Conservation (phyloP, 257 asterid species). For the Solanum clarkiae region DNA sequence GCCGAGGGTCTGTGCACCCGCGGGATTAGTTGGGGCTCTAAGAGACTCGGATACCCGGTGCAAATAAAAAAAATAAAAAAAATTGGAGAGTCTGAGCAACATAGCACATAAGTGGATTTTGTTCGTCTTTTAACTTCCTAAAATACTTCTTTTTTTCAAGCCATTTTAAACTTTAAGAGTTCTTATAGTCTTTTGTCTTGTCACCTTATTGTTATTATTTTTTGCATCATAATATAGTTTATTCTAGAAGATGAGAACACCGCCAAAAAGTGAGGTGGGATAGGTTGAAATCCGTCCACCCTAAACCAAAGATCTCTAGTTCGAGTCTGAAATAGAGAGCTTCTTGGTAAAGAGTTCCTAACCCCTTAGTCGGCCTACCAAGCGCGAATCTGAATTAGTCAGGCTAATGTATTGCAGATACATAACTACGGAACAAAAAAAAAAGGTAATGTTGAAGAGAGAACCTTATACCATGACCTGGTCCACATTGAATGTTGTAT, state of each 20-base stretch:
- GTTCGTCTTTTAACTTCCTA: not conserved
- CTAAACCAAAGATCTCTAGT: not conserved
- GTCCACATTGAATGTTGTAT: conserved; percentile 43
- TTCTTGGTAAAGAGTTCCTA: not conserved
- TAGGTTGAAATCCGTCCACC: not conserved
- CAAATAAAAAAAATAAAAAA: too few species aligned
- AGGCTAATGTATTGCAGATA: not conserved
- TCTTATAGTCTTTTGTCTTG: not conserved
- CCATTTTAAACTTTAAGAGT: not conserved
- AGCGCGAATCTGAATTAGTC: not conserved
- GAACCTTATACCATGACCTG: conserved; percentile 87
- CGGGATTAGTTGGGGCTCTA: too few species aligned
- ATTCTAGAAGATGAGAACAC: not conserved
- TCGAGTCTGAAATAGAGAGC: not conserved
- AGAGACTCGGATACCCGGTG: too few species aligned
- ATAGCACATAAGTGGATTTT: not conserved
- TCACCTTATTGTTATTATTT: not conserved
- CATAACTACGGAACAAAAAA: not conserved
- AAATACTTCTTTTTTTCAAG: not conserved
- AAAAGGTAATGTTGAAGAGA: not conserved
- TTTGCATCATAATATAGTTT: not conserved
- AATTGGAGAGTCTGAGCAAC: not conserved
- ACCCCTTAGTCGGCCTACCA: not conserved
- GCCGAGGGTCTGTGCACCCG: too few species aligned
- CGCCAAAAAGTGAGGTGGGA: not conserved